Evolutionary conservation across 208 protist genomes (phyloP).

Genomic region (Trypanosoma cruzi): DNA sequence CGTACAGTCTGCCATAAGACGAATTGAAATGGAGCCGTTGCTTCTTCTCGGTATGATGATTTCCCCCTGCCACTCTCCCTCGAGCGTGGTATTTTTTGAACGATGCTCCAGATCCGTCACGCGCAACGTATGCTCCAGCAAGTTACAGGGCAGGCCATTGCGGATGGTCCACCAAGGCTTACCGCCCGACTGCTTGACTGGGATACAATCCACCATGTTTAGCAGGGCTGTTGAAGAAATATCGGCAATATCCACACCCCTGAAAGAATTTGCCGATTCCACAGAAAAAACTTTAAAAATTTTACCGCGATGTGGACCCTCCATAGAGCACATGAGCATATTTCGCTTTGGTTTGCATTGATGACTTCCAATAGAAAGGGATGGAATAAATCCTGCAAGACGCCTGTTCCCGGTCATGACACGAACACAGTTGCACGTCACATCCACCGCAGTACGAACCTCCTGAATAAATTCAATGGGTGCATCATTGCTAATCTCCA

Average conservation of each 20-base stretch:
- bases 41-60: constrained; percentile 21
- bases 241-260: constrained; percentile 7
- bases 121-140: constrained; percentile 81
- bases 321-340: constrained; percentile 52
- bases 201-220: constrained; percentile 48
- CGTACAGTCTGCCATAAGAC: constrained; percentile 17
- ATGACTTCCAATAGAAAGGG: constrained; percentile 45
- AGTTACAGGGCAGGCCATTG: constrained; percentile 81
- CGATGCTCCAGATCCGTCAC: constrained; percentile 34
- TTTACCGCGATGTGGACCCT: constrained; percentile 26
- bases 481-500: constrained; percentile 75
- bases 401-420: constrained; percentile 31
- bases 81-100: constrained; percentile 42
- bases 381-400: constrained; percentile 70
- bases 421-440: constrained; percentile 43
- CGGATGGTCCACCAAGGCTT: constrained; percentile 58
- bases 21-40: constrained; percentile 27
- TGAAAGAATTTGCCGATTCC: constrained; percentile 3
- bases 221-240: constrained; percentile 2
- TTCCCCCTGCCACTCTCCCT: constrained; percentile 79
- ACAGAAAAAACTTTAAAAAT: constrained; percentile 22
- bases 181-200: constrained; percentile 75
- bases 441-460: constrained; percentile 63
- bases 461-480: constrained; percentile 74
- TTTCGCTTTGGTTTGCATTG: constrained; percentile 49